Conservation (phyloP, 2,329 filamentous ascomycete genomes). For the Clarireedia sp. region DNA sequence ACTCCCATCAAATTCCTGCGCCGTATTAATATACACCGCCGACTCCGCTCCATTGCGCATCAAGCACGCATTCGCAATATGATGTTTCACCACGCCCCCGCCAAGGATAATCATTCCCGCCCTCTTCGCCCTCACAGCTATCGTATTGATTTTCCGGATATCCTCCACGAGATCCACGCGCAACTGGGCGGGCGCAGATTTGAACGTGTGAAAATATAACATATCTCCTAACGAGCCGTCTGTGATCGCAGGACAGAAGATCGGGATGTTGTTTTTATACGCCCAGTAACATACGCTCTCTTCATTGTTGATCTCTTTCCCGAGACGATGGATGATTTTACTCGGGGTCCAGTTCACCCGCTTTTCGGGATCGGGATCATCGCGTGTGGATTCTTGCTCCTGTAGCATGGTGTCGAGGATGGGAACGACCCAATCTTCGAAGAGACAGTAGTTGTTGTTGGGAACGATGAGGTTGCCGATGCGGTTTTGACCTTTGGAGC, state of each 20-base stretch:
- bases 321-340: constrained; percentile 81
- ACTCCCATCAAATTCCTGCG: constrained; percentile 93
- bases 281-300: constrained; percentile 91
- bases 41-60: constrained; percentile 98
- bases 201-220: constrained; percentile 98
- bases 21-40: constrained; percentile 96
- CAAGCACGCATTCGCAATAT: constrained; percentile 93
- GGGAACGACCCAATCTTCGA: constrained; percentile 95
- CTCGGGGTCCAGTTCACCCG: constrained; percentile 87
- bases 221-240: constrained; percentile 95
- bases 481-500: constrained; percentile 81
- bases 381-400: constrained; percentile 79
- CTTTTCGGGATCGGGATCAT: constrained; percentile 34
- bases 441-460: constrained; percentile 94
- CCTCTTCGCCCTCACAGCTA: constrained; percentile 77
- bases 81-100: constrained; percentile 93
- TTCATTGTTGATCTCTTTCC: constrained; percentile 90
- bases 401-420: constrained; percentile 91
- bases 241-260: constrained; percentile 93
- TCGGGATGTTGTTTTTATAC: constrained; percentile 90
- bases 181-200: constrained; percentile 71
- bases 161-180: constrained; percentile 90
- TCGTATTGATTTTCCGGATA: constrained; percentile 85
- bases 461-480: constrained; percentile 95
- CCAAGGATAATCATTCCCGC: constrained; percentile 94